Evolutionary conservation across 495 filamentous ascomycete genomes (phyloP).

Genomic region (Aspergillus bridgeri): DNA sequence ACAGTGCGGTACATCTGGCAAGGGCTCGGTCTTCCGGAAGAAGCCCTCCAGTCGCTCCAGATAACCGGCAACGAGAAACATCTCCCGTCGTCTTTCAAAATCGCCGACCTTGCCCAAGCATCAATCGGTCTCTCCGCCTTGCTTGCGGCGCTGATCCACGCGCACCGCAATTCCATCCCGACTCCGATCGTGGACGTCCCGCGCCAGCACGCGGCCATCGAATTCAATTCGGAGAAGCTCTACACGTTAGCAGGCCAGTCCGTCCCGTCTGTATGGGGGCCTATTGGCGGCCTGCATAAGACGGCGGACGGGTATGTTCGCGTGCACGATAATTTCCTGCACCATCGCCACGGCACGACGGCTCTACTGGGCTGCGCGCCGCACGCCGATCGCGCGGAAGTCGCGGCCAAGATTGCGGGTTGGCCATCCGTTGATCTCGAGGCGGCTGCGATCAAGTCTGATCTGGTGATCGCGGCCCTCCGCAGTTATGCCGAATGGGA

Average conservation of each 20-base stretch:
- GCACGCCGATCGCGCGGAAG: slow-evolving; percentile 27
- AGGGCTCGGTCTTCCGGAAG: slow-evolving; percentile 13
- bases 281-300: slow-evolving; percentile 41
- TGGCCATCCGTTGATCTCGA: slow-evolving; percentile 42
- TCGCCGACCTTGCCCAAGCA: slow-evolving; percentile 42
- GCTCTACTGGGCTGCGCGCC: slow-evolving; percentile 29
- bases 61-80: slow-evolving; percentile 16
- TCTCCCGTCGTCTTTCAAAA: slow-evolving; percentile 42
- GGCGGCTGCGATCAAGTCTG: slow-evolving; percentile 20
- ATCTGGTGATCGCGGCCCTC: slow-evolving; percentile 37
- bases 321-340: slow-evolving; percentile 41
- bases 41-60: slow-evolving; percentile 10
- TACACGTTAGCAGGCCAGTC: slow-evolving; percentile 32
- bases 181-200: slow-evolving; percentile 30
- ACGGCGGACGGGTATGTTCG: slow-evolving; percentile 44
- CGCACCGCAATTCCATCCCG: slow-evolving; percentile 15
- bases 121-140: slow-evolving; percentile 42
- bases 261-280: slow-evolving; percentile 25
- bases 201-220: slow-evolving; percentile 35
- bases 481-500: slow-evolving; percentile 42
- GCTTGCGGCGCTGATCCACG: slow-evolving; percentile 34
- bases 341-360: slow-evolving; percentile 36
- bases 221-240: slow-evolving; percentile 44
- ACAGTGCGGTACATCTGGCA: slow-evolving; percentile 20
- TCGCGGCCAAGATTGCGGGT: slow-evolving; percentile 23